A percentile compares a stretch with the other conserved stretches of the same genome.
phyloP scores from a whole-genome alignment of 2,329 filamentous ascomycete genomes.

The Arthrocladium fulminans region DNA sequence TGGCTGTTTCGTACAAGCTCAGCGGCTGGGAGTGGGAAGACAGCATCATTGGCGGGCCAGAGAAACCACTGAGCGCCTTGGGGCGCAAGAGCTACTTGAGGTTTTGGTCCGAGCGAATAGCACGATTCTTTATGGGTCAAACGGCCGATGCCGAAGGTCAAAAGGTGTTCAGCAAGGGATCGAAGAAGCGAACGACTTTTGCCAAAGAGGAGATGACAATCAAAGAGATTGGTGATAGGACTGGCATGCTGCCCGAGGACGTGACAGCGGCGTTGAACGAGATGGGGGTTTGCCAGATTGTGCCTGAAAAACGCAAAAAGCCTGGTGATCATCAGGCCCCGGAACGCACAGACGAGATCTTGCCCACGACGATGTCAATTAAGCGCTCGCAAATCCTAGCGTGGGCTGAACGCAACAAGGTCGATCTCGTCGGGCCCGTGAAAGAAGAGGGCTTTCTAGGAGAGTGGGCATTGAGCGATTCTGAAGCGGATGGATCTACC shows the following conservation, averaged over 20 bases:
- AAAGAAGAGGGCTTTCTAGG: conserved; percentile 67
- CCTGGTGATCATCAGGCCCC: conserved; percentile 25
- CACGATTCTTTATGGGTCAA: conserved; percentile 46
- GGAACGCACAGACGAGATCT: conserved; percentile 21
- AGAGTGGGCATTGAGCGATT: conserved; percentile 45
- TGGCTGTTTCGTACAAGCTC: conserved; percentile 89
- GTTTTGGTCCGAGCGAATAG: conserved; percentile 80
- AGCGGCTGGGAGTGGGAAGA: conserved; percentile 59
- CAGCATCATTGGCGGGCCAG: conserved; percentile 75
- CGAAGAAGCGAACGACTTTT: conserved; percentile 26
- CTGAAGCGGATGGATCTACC: conserved; percentile 9
- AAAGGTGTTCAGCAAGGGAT: conserved; percentile 27
- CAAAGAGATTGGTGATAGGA: conserved; percentile 62
- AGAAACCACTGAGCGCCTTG: conserved; percentile 83
- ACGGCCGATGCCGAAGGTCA: conserved; percentile 25
- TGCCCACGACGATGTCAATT: conserved; percentile 36
- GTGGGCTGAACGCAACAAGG: conserved; percentile 56
- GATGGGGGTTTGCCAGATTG: conserved; percentile 59
- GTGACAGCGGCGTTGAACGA: conserved; percentile 67
- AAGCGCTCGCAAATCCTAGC: conserved; percentile 52
- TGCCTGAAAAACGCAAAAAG: conserved; percentile 34
- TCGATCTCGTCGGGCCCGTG: conserved; percentile 58
- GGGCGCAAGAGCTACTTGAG: conserved; percentile 73
- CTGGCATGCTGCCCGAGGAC: conserved; percentile 79
- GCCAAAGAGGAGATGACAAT: conserved; percentile 50